Percentiles rank a stretch among this genome's conserved stretches.
Conservation (phyloP, 78 protist genomes). For the Monosiga brevicollis region DNA sequence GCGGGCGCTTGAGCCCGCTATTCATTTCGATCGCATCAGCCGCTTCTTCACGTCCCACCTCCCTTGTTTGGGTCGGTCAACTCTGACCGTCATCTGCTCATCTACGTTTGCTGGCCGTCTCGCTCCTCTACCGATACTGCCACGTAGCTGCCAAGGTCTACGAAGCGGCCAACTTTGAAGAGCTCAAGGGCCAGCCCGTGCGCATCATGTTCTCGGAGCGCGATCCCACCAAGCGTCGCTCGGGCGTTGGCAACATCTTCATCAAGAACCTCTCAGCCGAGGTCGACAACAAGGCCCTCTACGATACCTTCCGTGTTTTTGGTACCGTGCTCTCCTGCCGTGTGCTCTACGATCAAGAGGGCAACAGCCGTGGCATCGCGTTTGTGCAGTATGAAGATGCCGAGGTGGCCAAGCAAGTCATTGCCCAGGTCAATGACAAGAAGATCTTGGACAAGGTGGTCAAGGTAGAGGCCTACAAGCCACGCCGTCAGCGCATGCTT, state of each 20-base stretch:
- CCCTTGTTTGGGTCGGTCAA: too few species aligned
- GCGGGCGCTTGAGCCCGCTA: too few species aligned
- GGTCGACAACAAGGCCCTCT: slow-evolving; percentile 77
- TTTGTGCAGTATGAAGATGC: slow-evolving; percentile 88
- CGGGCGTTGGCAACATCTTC: slow-evolving; percentile 94
- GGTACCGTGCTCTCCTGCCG: slow-evolving; percentile 77
- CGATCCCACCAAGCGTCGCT: slow-evolving; percentile 88
- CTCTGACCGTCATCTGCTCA: too few species aligned
- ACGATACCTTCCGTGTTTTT: slow-evolving; percentile 71
- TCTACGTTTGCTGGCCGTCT: too few species aligned
- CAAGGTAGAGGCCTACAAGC: slow-evolving; percentile 74
- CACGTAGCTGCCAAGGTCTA: too few species aligned
- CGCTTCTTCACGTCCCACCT: too few species aligned
- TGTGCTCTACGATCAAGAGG: slow-evolving; percentile 61
- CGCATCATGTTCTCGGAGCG: slow-evolving; percentile 97
- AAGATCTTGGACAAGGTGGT: slow-evolving; percentile 30
- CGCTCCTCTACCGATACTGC: too few species aligned
- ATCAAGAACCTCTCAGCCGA: slow-evolving; percentile 83
- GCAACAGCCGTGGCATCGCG: slow-evolving; percentile 76
- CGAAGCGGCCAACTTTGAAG: slow-evolving; percentile 85
- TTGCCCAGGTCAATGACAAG: slow-evolving; percentile 85
- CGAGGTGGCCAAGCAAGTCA: slow-evolving; percentile 81
- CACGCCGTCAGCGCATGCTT: slow-evolving; percentile 56
- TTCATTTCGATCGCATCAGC: too few species aligned
- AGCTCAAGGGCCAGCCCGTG: slow-evolving; percentile 71